Base-by-base conservation (phyloP, 1,139 yeast genomes). In the Sporopachydermia cereana region DNA sequence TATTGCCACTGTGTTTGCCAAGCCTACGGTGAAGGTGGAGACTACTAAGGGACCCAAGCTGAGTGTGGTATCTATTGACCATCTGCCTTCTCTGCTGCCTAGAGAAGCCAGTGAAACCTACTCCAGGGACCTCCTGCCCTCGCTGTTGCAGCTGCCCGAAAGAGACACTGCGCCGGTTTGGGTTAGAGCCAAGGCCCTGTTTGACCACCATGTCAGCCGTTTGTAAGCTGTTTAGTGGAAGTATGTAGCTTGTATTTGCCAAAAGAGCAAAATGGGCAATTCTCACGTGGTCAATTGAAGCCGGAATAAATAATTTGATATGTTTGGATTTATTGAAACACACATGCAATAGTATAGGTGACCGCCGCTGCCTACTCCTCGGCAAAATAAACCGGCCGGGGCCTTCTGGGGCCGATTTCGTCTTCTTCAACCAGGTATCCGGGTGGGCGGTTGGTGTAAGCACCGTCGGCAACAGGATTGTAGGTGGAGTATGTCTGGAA, bases 51-150 rank as follows among this genome's bases (percentile, higher is more conserved):
- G 96, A 45, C 89, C 91, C 50, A 85, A 86, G 60, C 68, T 91
- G 56, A 83, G 95, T 3, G 97, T 91, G 43, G 78, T 89, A 54
- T 86, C 96, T n/a, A 91, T 91, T 56, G 99, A 93, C 67, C 98
- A 91, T 63, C 73, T 93, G 59, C 99, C 99, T 41, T 82, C 95
- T 14, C 69, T 91, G 60, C 74, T 91, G 55, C 98, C 98, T 55
- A 84, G 98, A 68, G 98, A 91, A 67, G 85, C 97, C 30, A 84
- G 96, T 9, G 98, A 91, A 68, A 79, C 80, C 53, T 91, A 86
- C 65, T 77, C 93, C 41, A 73, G 69, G 52, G 96, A 91, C 62
- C 73, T 91, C 60, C 66, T 91, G 59, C 98, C 98, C 42, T 83
- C 94, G 17, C 72, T 91, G 61, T 74, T 84, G 62, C 80, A 84